A percentile compares a stretch with the other conserved stretches of the same genome.
Evolutionary conservation across 768 basidiomycete species (phyloP).

Genomic region (Rhodotorula paludigena): DNA sequence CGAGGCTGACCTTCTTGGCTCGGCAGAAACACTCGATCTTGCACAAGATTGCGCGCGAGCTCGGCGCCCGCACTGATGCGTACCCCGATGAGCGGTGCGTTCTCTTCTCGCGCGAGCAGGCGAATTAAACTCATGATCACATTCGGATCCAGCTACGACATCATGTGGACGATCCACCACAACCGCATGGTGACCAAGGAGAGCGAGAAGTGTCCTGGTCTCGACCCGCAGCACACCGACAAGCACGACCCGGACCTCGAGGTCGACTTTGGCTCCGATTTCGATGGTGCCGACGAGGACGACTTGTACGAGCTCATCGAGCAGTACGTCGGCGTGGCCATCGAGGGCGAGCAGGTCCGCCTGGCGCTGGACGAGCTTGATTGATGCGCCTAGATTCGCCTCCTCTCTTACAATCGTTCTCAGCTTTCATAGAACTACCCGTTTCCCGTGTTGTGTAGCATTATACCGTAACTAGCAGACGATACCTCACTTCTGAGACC

Average conservation of each 20-base stretch:
- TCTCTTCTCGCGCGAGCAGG: too few relatives aligned
- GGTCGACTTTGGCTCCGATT: not conserved
- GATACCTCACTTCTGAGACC: too few relatives aligned
- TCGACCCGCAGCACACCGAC: conserved; percentile 10
- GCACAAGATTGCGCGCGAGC: conserved; percentile 14
- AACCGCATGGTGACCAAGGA: conserved; percentile 29
- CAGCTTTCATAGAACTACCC: not conserved
- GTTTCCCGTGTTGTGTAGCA: too few relatives aligned
- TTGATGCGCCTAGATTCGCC: not conserved
- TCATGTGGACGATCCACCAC: conserved; percentile 33
- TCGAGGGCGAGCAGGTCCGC: not conserved
- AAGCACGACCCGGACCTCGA: conserved; percentile 30
- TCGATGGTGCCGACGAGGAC: not conserved
- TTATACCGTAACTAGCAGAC: too few relatives aligned
- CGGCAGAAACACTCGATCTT: conserved; percentile 36
- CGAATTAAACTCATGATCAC: too few relatives aligned
- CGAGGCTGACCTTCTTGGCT: not conserved
- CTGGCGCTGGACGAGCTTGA: not conserved
- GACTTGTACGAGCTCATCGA: not conserved
- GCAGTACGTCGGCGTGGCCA: not conserved
- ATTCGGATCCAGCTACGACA: conserved; percentile 19
- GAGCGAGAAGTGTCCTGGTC: conserved; percentile 27
- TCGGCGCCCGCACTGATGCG: conserved; percentile 10
- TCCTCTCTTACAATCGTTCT: not conserved
- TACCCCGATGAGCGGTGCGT: conserved; percentile 35